phyloP scores from a whole-genome alignment of 2,329 filamentous ascomycete genomes.

The Hypoxylon sp. region DNA sequence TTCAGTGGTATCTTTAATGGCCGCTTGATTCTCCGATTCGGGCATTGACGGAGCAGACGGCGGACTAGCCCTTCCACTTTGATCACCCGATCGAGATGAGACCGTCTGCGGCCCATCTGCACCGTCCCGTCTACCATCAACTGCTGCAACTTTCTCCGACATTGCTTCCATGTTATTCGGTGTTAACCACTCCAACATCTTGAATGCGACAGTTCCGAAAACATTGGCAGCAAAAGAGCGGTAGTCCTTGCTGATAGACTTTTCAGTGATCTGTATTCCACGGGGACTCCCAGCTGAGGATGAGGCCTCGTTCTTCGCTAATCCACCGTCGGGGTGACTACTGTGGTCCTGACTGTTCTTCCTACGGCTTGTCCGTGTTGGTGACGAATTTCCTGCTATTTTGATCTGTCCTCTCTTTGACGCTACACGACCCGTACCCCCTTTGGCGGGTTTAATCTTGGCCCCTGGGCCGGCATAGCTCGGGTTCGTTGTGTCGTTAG shows the following conservation, averaged over 20 bases:
- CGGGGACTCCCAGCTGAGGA: constrained; percentile 21
- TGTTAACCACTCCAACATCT: constrained; percentile 79
- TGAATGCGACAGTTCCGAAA: constrained; percentile 75
- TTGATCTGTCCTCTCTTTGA: constrained; percentile 16
- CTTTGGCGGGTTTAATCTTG: constrained; percentile 17
- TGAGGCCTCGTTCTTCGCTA: constrained; percentile 10
- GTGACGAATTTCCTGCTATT: constrained; percentile 2
- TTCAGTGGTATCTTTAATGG: constrained; percentile 18
- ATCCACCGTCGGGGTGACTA: constrained; percentile 16
- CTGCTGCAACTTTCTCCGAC: constrained; percentile 55
- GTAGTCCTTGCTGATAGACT: constrained; percentile 66
- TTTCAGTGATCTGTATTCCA: constrained; percentile 60
- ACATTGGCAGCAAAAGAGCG: constrained; percentile 73
- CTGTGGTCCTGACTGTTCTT: constrained; percentile 7
- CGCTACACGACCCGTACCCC: constrained; percentile 1
- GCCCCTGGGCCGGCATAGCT: constrained; percentile 10
- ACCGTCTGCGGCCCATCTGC: constrained; percentile 47
- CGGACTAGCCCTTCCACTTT: constrained; percentile 27
- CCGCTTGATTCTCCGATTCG: constrained; percentile 17
- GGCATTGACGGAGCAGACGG: constrained; percentile 31
- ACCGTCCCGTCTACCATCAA: constrained; percentile 25
- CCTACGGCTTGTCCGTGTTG: constrained; percentile 9
- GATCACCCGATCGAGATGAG: constrained; percentile 38
- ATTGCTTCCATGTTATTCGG: constrained; percentile 67
- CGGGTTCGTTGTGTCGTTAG: constrained; percentile 38